phyloP scores from a whole-genome alignment of 2,329 filamentous ascomycete species.

The Ophiognomonia clavigignenti-juglandacearum region DNA sequence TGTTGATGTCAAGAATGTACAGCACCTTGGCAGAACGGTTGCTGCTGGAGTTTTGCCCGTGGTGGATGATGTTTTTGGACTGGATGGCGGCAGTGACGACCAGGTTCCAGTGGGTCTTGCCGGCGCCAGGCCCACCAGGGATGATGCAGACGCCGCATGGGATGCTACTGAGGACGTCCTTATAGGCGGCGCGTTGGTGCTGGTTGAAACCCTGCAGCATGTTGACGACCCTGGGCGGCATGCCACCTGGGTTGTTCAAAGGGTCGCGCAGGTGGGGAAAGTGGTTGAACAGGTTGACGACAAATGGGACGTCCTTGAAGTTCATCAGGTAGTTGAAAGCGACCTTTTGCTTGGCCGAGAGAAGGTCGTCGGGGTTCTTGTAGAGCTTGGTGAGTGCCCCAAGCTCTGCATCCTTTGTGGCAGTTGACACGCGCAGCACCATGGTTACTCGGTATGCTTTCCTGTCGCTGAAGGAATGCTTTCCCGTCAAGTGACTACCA shows the following conservation, averaged over 20 bases:
- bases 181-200: slow-evolving; percentile 33
- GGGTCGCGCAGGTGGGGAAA: slow-evolving; percentile 21
- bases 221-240: slow-evolving; percentile 16
- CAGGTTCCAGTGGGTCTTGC: slow-evolving; percentile 44
- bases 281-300: slow-evolving; percentile 18
- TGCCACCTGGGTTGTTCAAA: not conserved
- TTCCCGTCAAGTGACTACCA: not conserved
- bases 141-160: slow-evolving; percentile 39
- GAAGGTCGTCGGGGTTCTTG: not conserved
- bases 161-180: slow-evolving; percentile 30
- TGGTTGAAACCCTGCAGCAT: slow-evolving; percentile 29
- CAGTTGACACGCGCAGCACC: slow-evolving; percentile 6
- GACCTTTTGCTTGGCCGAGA: slow-evolving; percentile 15
- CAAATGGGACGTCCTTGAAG: slow-evolving; percentile 18
- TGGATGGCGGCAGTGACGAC: slow-evolving; percentile 28
- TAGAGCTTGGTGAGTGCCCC: slow-evolving; percentile 10
- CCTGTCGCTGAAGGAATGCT: slow-evolving; percentile 5
- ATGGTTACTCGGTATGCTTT: slow-evolving; percentile 10
- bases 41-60: slow-evolving; percentile 28
- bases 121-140: slow-evolving; percentile 42
- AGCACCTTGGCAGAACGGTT: slow-evolving; percentile 30
- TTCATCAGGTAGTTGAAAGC: slow-evolving; percentile 20
- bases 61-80: slow-evolving; percentile 2
- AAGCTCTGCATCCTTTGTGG: slow-evolving; percentile 13
- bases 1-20: slow-evolving; percentile 43